Evolutionary conservation across 768 basidiomycete species (phyloP), one percentile per base, ranked within the genome.

Genomic region (Zangia roseola): DNA sequence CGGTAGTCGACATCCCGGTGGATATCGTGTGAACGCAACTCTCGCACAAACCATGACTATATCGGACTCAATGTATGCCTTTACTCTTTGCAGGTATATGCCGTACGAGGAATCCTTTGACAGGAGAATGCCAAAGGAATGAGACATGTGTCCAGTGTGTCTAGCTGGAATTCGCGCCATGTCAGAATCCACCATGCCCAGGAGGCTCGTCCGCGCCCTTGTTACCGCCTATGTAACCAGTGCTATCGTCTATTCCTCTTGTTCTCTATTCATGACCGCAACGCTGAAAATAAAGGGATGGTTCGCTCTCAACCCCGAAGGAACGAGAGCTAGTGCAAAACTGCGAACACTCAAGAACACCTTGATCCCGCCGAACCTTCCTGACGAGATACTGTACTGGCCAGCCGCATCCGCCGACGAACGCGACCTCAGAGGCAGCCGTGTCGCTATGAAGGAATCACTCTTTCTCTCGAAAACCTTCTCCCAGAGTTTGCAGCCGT

Each of bases 381-480:
- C 49, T 6, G 59, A 58, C 16, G 60, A 62, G 39, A 36, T 30
- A 5, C 5, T 67, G 23, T 52, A 58, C 28, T 67, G 67, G 67
- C 56, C 54, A 19, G 37, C 50, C 2, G 40, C 14, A 9, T 25
- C 54, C 0, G 21, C 28, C 13, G 48, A 42, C 19, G 41, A 49
- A 16, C 26, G 37, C 8, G 50, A 24, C 26, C 12, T 37, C 25
- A 10, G 25, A 34, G 30, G 37, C 10, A 24, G 40, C 37, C 36
- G 42, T 23, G 58, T 72, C 25, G 31, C 65, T 9, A 68, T 81
- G 47, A 69, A 71, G 41, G 77, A 81, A 60, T 73, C 73, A 10
- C 65, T 81, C 19, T 75, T 87, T 45, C 69, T 89, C 10, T 83
- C 84, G 17, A 88, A 88, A 57, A 81, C 82, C 5, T 88, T 90